Evolutionary conservation across 169 alveolate genomes (phyloP), one percentile per base, ranked within the genome.

Genomic region (Babesia bigemina): DNA sequence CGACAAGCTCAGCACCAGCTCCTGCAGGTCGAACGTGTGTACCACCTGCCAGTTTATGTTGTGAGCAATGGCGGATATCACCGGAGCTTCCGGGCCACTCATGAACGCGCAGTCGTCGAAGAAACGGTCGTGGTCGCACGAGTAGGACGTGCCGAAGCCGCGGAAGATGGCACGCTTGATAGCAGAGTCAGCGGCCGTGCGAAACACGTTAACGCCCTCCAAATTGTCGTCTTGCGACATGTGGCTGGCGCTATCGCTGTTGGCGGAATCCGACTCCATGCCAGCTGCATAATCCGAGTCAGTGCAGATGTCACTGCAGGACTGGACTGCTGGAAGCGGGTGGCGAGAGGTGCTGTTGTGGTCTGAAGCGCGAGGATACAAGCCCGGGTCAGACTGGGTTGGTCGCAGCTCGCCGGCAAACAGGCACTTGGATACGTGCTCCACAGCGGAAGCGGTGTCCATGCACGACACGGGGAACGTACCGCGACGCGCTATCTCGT

Each of bases 401-500:
- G 47, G 39, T 17, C 26, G 8, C 4, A 13, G n/a, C 42, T 57
- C 19, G 22, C 6, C 19, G 3, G 65, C 26, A 8, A 4, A 2
- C 47, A 57, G 28, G 65, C 65, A 57, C 39, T 11, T 17, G 42
- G 65, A 22, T 1, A 28, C 33, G 17, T 57, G 65, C 47, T 57
- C 65, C 26, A 57, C 33, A 12, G 65, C 65, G 22, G 65, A 57
- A 17, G 45, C 10, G 19, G 42, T 24, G 17, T 57, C 70, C 28
- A 61, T 44, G 28, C 28, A 33, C 14, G 70, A 17, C 21, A 26
- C 48, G 24, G 63, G 77, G 45, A 39, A 62, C 17, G 50, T 52
- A 16, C 63, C 86, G 45, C 24, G 29, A 13, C 62, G 24, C 3
- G 79, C 65, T 26, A 81, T 48, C 21, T 53, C 66, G 29, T 70